Percentiles rank a stretch among this genome's conserved stretches.
Conservation (phyloP, 2,329 filamentous ascomycete species). For the Trichoderma brevicompactum region DNA sequence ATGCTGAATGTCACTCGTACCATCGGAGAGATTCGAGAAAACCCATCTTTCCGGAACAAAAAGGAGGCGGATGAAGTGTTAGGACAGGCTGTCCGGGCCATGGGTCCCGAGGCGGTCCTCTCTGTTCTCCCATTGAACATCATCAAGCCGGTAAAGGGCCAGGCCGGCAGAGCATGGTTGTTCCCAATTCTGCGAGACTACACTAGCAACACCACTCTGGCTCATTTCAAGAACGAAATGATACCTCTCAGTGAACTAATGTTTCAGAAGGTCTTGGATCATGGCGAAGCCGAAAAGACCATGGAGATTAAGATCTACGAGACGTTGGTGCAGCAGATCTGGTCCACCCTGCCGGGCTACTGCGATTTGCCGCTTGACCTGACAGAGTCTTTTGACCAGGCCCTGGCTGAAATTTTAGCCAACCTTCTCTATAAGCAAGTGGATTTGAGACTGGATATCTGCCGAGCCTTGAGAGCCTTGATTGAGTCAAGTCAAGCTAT, state of each 20-base stretch:
- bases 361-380: slow-evolving; percentile 89
- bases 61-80: slow-evolving; percentile 93
- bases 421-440: slow-evolving; percentile 93
- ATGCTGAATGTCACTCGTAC: slow-evolving; percentile 75
- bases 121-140: slow-evolving; percentile 86
- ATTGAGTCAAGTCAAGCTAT: slow-evolving; percentile 92
- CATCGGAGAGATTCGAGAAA: slow-evolving; percentile 84
- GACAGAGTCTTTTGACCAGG: slow-evolving; percentile 76
- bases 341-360: slow-evolving; percentile 92
- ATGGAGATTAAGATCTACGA: slow-evolving; percentile 98
- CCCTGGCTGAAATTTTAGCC: slow-evolving; percentile 86
- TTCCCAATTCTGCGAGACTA: slow-evolving; percentile 88
- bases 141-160: slow-evolving; percentile 71
- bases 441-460: slow-evolving; percentile 84
- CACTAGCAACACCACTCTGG: slow-evolving; percentile 83
- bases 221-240: slow-evolving; percentile 84
- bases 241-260: slow-evolving; percentile 87
- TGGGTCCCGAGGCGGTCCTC: slow-evolving; percentile 86
- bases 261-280: slow-evolving; percentile 85
- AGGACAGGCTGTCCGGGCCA: slow-evolving; percentile 82
- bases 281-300: slow-evolving; percentile 81
- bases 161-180: slow-evolving; percentile 91
- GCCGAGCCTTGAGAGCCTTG: slow-evolving; percentile 80
- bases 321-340: slow-evolving; percentile 92
- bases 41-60: slow-evolving; percentile 88